Evolutionary conservation across 1,139 yeast genomes (phyloP).

Genomic region (Nadsonia starkeyi-henricii): DNA sequence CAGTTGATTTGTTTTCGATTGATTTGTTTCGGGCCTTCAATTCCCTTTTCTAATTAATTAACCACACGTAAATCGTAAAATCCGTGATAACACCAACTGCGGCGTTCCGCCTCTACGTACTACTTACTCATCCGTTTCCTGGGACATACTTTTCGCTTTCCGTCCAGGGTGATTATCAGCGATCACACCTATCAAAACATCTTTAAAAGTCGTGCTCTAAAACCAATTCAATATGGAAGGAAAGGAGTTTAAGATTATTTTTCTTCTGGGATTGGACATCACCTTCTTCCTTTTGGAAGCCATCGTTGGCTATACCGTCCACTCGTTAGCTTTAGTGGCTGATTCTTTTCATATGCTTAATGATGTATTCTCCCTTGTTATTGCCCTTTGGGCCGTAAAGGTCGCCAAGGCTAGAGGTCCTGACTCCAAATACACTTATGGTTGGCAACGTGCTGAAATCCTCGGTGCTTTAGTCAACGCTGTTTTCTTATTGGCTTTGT

Average conservation of each 20-base stretch:
- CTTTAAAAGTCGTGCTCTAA: too few relatives aligned
- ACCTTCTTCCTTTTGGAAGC: constrained; percentile 76
- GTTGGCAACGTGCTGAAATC: constrained; percentile 94
- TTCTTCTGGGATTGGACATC: constrained; percentile 66
- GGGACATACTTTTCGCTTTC: too few relatives aligned
- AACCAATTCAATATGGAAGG: constrained; percentile 19
- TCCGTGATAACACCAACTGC: too few relatives aligned
- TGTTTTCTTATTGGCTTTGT: constrained; percentile 79
- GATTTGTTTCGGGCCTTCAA: too few relatives aligned
- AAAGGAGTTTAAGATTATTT: constrained; percentile 61
- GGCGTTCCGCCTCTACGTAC: too few relatives aligned
- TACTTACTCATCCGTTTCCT: too few relatives aligned
- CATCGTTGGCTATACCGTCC: constrained; percentile 63
- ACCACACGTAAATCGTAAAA: too few relatives aligned
- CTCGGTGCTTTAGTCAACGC: constrained; percentile 93
- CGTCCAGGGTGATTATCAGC: too few relatives aligned
- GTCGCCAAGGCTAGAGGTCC: constrained; percentile 76
- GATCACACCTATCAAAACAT: too few relatives aligned
- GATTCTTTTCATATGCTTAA: constrained; percentile 97
- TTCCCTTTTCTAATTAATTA: too few relatives aligned
- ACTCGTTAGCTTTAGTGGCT: constrained; percentile 84
- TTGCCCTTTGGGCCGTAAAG: constrained; percentile 93
- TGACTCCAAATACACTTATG: constrained; percentile 81
- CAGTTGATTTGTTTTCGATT: too few relatives aligned
- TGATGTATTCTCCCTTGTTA: constrained; percentile 77